A percentile compares a stretch with the other conserved stretches of the same genome.
Conservation (phyloP, 495 filamentous ascomycete species). For the Tuber brumale region DNA sequence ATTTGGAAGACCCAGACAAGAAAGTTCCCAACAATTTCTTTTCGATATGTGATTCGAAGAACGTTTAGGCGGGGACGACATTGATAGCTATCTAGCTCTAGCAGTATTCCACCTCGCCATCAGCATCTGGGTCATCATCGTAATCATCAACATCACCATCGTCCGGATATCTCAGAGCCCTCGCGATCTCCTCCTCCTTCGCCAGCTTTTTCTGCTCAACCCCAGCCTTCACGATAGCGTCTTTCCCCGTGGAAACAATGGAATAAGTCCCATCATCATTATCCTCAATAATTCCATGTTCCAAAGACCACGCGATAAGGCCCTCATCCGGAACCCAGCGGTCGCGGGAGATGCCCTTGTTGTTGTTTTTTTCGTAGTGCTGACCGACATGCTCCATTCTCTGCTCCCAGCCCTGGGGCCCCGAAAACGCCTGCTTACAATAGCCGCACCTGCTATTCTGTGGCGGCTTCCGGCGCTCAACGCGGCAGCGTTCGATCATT, state of each 20-base stretch:
- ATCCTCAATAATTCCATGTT: constrained; percentile 54
- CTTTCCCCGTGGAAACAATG: constrained; percentile 44
- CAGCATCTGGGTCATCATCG: constrained; percentile 22
- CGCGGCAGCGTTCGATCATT: constrained; percentile 50
- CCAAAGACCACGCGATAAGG: constrained; percentile 53
- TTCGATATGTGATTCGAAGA: not conserved
- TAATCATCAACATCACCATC: constrained; percentile 1
- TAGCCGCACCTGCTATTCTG: constrained; percentile 59
- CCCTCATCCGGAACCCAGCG: constrained; percentile 52
- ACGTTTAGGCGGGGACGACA: not conserved
- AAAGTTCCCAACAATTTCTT: not conserved
- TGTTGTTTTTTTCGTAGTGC: constrained; percentile 59
- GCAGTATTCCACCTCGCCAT: constrained; percentile 17
- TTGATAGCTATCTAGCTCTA: not conserved
- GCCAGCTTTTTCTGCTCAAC: not conserved
- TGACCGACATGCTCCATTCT: constrained; percentile 87
- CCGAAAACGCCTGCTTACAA: constrained; percentile 58
- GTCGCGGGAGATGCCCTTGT: constrained; percentile 41
- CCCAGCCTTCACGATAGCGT: constrained; percentile 21
- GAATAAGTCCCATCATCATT: constrained; percentile 50
- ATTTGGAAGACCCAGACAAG: not conserved
- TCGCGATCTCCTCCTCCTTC: constrained; percentile 1
- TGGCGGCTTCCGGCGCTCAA: constrained; percentile 57
- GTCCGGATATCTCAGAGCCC: constrained; percentile 21
- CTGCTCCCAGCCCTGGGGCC: constrained; percentile 64